Evolutionary conservation across 2,329 filamentous ascomycete genomes (phyloP).

Genomic region (Leptographium flavum): DNA sequence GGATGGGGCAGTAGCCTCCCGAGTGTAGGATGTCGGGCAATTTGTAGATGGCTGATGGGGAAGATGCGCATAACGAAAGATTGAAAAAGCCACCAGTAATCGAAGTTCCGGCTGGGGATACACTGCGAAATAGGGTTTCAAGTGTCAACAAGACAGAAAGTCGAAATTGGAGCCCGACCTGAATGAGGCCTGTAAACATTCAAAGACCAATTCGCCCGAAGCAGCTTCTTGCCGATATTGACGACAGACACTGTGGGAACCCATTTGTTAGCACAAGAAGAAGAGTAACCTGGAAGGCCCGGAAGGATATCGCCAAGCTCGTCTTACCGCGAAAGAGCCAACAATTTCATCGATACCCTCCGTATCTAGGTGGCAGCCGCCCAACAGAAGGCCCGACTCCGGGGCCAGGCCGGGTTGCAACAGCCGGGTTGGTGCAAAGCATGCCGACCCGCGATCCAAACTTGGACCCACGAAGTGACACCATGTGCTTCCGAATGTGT

Average conservation of each 20-base stretch:
- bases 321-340: not conserved
- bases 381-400: constrained; percentile 55
- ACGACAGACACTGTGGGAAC: not conserved
- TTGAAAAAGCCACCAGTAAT: constrained; percentile 17
- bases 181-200: not conserved
- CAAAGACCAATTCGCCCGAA: constrained; percentile 1
- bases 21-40: constrained; percentile 24
- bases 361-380: constrained; percentile 45
- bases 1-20: constrained; percentile 21
- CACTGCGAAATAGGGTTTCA: constrained; percentile 12
- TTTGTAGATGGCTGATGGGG: constrained; percentile 22
- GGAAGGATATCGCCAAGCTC: not conserved
- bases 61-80: constrained; percentile 21
- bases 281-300: not conserved
- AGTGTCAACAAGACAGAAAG: constrained; percentile 3
- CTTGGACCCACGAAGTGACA: constrained; percentile 93
- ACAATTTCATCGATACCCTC: constrained; percentile 33
- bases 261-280: not conserved
- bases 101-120: constrained; percentile 15
- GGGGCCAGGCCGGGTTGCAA: constrained; percentile 77
- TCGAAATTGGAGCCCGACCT: not conserved
- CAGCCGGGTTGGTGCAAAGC: constrained; percentile 92
- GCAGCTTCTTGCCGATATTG: constrained; percentile 5
- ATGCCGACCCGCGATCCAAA: constrained; percentile 97
- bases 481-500: constrained; percentile 98